Base-by-base conservation (phyloP, 192 early-diverging fungal genomes). In the Coemansia sp. region DNA sequence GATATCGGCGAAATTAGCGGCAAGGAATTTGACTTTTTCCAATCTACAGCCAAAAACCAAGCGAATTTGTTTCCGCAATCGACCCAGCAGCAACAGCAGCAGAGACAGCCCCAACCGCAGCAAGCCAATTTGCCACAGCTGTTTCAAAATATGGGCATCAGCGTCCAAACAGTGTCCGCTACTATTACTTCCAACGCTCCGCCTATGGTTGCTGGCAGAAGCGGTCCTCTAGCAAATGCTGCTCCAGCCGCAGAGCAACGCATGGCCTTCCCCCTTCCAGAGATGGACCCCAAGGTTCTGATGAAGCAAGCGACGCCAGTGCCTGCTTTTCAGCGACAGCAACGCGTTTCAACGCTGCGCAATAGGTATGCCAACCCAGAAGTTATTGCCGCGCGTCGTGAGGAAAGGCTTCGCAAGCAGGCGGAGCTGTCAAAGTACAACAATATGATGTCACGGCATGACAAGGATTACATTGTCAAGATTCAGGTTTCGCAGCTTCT, bases 401-500 rank as follows among this genome's bases (percentile, higher is more conserved):
- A 56, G n/a, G 66, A 65, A 29, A 55, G 81, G 29, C 68, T 84
- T 43, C 42, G 67, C 39, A 65, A 69, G 25, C 59, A 71, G 64
- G 64, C 63, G 7, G 66, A 74, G 51, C 67, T 95, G 90, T 84
- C 92, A 34, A 85, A 81, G 58, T 95, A 93, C 73, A 86, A 93
- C 58, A 90, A 91, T 31, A 80, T 95, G 67, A 99, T 99, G 97
- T 90, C 91, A 8, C 88, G 90, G 63, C 86, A 88, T 61, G 96
- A 99, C 81, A 98, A 95, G 84, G 95, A 99, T 58, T 87, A 89
- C 35, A 93, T 99, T 74, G 87, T 94, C 42, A 88, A 90, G 46
- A 95, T 98, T 61, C 97, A 99, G 77, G 88, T 99, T 33, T 89
- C 92, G 33, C 94, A 98, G 78, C 86, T 99, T 33, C 93, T 95